Evolutionary conservation across 371 early-diverging fungal species (phyloP), one percentile per base, ranked within the genome.

Genomic region (Nematocida ironsii): DNA sequence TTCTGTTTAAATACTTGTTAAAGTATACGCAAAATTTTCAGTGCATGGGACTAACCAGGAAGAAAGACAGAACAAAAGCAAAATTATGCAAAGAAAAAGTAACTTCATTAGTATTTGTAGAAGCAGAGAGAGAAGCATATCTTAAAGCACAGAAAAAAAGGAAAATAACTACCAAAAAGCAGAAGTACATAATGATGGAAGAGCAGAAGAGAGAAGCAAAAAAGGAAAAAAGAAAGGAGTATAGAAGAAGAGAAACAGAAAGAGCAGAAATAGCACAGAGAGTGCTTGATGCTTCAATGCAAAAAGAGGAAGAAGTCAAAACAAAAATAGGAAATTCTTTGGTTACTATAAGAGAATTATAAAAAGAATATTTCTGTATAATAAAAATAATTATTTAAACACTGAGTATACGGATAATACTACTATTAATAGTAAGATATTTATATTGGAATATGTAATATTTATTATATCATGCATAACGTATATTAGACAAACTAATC

Each of bases 191-290:
- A 39, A 16, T 75, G 54, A 27, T n/a, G 23, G 42, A 68, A 62
- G 80, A 78, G 54, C 61, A 78, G 71, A 78, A 78, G 61, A 69
- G 50, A 69, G 80, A 78, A 50, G 42, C 25, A 39, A 40, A 42
- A 18, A 56, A 69, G 42, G 71, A 78, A 60, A 78, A 78, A 61
- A 52, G 54, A 40, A 57, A 50, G 60, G 60, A 20, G 47, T 40
- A 70, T 5, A 70, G 58, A 70, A 42, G 23, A 45, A 78, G 57
- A 70, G 48, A 58, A 48, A 16, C 23, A 40, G 80, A 68, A 18
- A 56, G 47, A 42, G 80, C 80, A 55, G 80, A 78, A 16, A 16
- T 78, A 45, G 80, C 80, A 2, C 50, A 68, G 45, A 78, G 71
- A 60, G 70, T 70, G 16, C 9, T 69, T 9, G 61, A 78, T 5